Base-by-base conservation (phyloP, 495 filamentous ascomycete genomes). In the Podospora appendiculata region DNA sequence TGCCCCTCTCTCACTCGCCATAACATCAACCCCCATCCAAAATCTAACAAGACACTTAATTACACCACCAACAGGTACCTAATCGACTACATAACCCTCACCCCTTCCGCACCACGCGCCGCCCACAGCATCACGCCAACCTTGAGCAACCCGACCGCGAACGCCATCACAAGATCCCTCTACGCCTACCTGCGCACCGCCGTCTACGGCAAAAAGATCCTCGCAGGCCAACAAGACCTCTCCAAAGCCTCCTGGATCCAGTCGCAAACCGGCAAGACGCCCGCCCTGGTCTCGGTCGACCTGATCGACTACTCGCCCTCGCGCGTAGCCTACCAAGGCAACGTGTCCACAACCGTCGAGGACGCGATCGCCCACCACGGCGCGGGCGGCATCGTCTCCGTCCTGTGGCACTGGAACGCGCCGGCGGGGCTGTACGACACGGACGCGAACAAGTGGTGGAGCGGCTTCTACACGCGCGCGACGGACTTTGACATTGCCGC, bases 181-280 rank as follows among this genome's bases (percentile, higher is more conserved):
- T 71, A 71, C 54, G 33, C 32, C 34, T 72, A 68, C 45, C 62
- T 73, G 36, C 58, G 55, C 12, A 25, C 25, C 25, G 66, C 66
- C 44, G 72, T 74, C 51, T 76, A 76, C 49, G 73, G 73, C 16
- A 69, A 66, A 38, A 63, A 73, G 17, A 73, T 71, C 33, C 64
- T 76, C n/a, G 75, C 74, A 0, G 74, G 74, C 13, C 74, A 77
- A 52, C 70, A 74, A 48, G 74, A 77, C 16, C 55, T 66, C 10
- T 52, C 55, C 5, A 66, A 49, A 40, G 55, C 67, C 6, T 49
- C 65, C 18, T 77, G 68, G 65, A 57, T 77, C 34, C 57, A 58
- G 8, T 32, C 58, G 14, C 69, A 72, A 33, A 63, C 70, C 1
- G 73, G 74, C 45, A 75, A 75, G 60, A 74, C 73, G 0, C 74